These are phyloP conservation scores for Diaporthe humulicola DNA, from an alignment of 2,329 filamentous ascomycete genomes.

Conservation along the genomic window DNA sequence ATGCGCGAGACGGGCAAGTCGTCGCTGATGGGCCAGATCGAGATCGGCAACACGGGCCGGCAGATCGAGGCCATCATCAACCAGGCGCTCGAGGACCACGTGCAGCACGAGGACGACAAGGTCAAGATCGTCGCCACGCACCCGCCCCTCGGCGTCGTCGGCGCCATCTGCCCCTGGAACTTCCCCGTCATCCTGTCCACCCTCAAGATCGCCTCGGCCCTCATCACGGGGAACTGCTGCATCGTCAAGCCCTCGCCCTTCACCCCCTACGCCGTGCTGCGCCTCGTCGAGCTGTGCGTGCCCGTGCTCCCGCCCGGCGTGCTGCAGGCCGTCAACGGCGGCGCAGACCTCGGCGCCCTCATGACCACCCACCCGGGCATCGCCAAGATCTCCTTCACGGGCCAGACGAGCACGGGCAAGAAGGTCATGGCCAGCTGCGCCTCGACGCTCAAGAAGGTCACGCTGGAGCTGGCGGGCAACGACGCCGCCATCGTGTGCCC, in stretches of 20 bases:
- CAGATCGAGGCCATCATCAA: constrained; percentile 54
- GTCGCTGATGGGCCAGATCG: constrained; percentile 52
- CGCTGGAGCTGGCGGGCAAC: constrained; percentile 68
- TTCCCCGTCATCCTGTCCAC: constrained; percentile 62
- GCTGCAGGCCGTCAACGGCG: constrained; percentile 67
- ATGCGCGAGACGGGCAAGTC: constrained; percentile 67
- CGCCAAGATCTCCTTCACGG: constrained; percentile 71
- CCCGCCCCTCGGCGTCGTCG: constrained; percentile 62
- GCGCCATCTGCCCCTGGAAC: constrained; percentile 73
- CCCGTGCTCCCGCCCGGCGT: constrained; percentile 68
- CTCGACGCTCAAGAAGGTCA: constrained; percentile 66
- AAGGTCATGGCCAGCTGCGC: constrained; percentile 61
- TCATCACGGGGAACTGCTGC: constrained; percentile 66
- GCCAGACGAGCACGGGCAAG: constrained; percentile 62
- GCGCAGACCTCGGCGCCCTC: constrained; percentile 65
- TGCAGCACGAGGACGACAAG: constrained; percentile 61
- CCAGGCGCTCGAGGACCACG: constrained; percentile 57
- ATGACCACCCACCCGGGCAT: constrained; percentile 68
- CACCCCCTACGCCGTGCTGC: constrained; percentile 63
- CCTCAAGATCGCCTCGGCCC: constrained; percentile 63
- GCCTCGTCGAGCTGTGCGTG: constrained; percentile 58
- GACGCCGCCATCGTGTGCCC: constrained; percentile 66
- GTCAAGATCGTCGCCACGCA: constrained; percentile 57
- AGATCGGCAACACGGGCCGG: constrained; percentile 52
- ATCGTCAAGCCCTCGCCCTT: constrained; percentile 66